Evolutionary conservation across 805 yeast genomes (phyloP), one percentile per base, ranked within the genome.

Genomic region (Metschnikowia vanudenii): DNA sequence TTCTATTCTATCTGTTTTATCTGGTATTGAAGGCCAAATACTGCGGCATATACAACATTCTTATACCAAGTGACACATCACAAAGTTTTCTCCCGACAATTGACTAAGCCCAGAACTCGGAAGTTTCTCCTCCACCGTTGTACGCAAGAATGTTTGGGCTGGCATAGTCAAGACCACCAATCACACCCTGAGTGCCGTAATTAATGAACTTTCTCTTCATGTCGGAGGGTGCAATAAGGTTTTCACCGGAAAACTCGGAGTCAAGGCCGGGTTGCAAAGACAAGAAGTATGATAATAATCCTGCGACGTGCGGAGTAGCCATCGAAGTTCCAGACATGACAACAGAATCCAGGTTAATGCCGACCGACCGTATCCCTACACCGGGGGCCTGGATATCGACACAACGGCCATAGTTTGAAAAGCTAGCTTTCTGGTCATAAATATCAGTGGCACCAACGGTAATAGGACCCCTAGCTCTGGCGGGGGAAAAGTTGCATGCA

Each of bases 361-460:
- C 49, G 16, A 43, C 49, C 37, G 96, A 88, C 57, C 85, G 75
- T 50, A 94, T 81, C 64, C 88, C 84, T 60, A 88, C 83, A 61
- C 98, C 99, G 19, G 99, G 99, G 26, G 96, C 99, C 64, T 88
- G 90, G 55, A 94, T 84, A 63, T 91, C 97, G 47, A 92, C 97
- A 76, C 98, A 94, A 63, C 77, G 79, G 65, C 98, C 98, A 67
- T 79, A 90, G 78, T 92, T 94, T 46, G 97, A 89, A 78, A 92
- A 92, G 70, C 84, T 83, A 20, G 99, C 98, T 76, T 96, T 88
- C 43, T 81, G 74, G 64, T 94, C 98, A 45, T 86, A 79, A 57
- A 86, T 76, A 46, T 94, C 85, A 12, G 96, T 83, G 17, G 99
- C 98, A 67, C 97, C 99, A 43, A 92, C 98, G 39, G 97, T 88